Evolutionary conservation across 2,329 filamentous ascomycete species (phyloP).

Genomic region (Colletotrichum australisinense): DNA sequence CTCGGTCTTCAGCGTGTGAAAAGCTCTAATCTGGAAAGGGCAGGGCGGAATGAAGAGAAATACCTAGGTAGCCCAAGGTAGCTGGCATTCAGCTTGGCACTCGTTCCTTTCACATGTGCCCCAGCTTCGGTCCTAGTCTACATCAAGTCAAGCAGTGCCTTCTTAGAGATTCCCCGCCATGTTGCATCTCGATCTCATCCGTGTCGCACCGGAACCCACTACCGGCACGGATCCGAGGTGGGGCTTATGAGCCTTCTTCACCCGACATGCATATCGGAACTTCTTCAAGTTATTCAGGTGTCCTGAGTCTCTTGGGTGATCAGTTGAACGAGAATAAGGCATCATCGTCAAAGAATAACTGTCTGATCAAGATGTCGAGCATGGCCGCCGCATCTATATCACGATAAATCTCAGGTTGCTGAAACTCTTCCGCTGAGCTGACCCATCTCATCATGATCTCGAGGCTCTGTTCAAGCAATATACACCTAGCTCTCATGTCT

Average conservation of each 20-base stretch:
- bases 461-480: neutral
- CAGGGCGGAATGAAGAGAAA: neutral
- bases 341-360: too few relatives aligned
- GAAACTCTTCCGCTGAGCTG: neutral
- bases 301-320: too few relatives aligned
- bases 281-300: neutral
- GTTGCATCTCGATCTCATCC: neutral
- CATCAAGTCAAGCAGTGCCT: neutral
- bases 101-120: too few relatives aligned
- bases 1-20: neutral
- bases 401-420: too few relatives aligned
- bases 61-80: too few relatives aligned
- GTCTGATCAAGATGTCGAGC: too few relatives aligned
- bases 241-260: neutral
- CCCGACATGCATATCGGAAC: neutral
- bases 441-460: neutral
- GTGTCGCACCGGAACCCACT: neutral
- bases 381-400: too few relatives aligned
- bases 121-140: too few relatives aligned
- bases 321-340: too few relatives aligned
- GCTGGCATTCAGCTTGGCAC: neutral
- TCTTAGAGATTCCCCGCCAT: neutral
- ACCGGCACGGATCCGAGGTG: neutral
- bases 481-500: neutral
- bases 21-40: neutral